Conservation (phyloP, 2,329 filamentous ascomycete genomes). For the Aspergillus glaucus region DNA sequence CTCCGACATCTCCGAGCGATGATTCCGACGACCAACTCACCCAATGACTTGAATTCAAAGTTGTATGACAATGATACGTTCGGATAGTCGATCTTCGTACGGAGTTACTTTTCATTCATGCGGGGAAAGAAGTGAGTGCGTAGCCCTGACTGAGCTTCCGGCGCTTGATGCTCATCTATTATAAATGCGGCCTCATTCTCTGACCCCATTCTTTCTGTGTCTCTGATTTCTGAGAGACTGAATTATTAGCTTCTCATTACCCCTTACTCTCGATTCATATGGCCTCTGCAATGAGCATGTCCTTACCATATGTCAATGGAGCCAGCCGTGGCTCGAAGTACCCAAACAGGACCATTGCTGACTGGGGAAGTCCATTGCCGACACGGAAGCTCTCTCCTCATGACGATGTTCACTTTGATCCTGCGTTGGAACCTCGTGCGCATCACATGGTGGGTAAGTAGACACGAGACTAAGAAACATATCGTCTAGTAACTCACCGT, state of each 20-base stretch:
- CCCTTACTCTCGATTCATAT: neutral
- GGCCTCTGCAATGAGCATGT: neutral
- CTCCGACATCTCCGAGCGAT: neutral
- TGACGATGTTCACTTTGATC: constrained; percentile 1
- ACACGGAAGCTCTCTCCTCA: neutral
- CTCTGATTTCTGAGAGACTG: too few relatives aligned
- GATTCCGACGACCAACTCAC: too few relatives aligned
- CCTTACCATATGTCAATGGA: neutral
- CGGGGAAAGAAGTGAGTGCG: neutral
- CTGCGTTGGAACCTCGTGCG: neutral
- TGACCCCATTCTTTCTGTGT: too few relatives aligned
- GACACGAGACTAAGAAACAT: neutral
- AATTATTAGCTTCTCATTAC: neutral
- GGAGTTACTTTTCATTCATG: neutral
- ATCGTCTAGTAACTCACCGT: neutral
- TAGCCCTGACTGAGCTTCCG: too few relatives aligned
- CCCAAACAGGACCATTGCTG: neutral
- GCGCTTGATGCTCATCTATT: too few relatives aligned
- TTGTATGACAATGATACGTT: neutral
- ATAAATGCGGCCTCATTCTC: too few relatives aligned
- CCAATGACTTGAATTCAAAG: too few relatives aligned
- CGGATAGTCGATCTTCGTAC: neutral
- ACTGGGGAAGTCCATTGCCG: neutral
- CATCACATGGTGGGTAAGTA: neutral
- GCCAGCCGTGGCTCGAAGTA: neutral